Percentiles rank a stretch among this genome's conserved stretches.
Evolutionary conservation across 176 grass and related monocot species (phyloP).

Genomic region (Raddia guianensis): DNA sequence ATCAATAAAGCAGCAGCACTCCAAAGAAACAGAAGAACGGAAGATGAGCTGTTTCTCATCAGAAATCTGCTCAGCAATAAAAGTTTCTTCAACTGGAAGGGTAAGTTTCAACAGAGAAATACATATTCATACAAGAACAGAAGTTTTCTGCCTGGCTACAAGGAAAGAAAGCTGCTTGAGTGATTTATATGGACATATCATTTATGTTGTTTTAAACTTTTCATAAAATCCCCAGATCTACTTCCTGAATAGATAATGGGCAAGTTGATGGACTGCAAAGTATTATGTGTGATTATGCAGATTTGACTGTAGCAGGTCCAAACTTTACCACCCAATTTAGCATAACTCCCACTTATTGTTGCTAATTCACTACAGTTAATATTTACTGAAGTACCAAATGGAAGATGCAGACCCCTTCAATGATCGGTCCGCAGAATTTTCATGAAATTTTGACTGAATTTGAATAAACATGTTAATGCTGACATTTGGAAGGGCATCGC

Average conservation of each 20-base stretch:
- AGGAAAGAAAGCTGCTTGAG: neutral
- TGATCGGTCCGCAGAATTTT: neutral
- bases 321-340: too few relatives aligned
- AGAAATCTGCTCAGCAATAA: conserved; percentile 47
- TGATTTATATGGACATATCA: conserved; percentile 1
- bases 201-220: neutral
- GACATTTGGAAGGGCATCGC: too few relatives aligned
- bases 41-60: conserved; percentile 75
- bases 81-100: conserved; percentile 15
- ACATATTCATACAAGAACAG: neutral
- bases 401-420: neutral
- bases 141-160: neutral
- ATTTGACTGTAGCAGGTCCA: too few relatives aligned
- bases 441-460: neutral
- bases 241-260: neutral
- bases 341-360: neutral
- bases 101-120: neutral
- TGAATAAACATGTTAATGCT: too few relatives aligned
- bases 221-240: neutral
- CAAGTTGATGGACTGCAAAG: neutral
- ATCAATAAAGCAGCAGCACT: conserved; percentile 77
- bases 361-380: neutral
- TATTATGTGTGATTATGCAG: too few relatives aligned
- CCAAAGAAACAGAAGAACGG: conserved; percentile 64
- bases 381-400: neutral